Conservation (phyloP, 495 filamentous ascomycete species). For the Cairneyella variabilis region DNA sequence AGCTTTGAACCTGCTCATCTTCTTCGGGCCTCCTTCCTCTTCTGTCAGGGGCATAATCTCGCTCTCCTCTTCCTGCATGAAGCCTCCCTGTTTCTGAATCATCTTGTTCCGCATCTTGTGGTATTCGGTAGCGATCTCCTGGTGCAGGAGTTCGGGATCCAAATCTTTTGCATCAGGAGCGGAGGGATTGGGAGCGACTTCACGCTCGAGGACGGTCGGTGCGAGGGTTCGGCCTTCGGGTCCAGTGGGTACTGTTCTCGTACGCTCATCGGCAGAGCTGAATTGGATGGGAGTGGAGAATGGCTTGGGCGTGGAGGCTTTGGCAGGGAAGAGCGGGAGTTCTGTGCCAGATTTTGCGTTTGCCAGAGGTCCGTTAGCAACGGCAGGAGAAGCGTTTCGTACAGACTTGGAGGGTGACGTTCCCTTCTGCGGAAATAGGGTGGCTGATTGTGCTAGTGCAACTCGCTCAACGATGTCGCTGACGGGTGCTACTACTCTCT, state of each 20-base stretch:
- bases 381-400: not conserved
- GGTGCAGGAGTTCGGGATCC: conserved; percentile 65
- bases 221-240: conserved; percentile 56
- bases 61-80: conserved; percentile 56
- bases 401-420: conserved; percentile 42
- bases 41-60: conserved; percentile 59
- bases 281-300: conserved; percentile 43
- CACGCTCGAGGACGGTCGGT: conserved; percentile 59
- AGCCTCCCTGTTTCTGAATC: conserved; percentile 76
- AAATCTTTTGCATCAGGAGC: conserved; percentile 64
- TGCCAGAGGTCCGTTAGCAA: conserved; percentile 15
- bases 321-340: conserved; percentile 39
- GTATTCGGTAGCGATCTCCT: conserved; percentile 78
- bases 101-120: conserved; percentile 73
- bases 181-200: conserved; percentile 20
- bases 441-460: conserved; percentile 16
- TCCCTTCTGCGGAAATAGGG: conserved; percentile 31
- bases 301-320: conserved; percentile 39
- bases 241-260: conserved; percentile 38
- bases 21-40: conserved; percentile 63
- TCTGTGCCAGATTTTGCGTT: conserved; percentile 15
- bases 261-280: conserved; percentile 16
- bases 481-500: conserved; percentile 34
- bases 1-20: conserved; percentile 86
- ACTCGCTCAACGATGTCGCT: conserved; percentile 47